These are phyloP conservation scores for Ophidiomyces ophidiicola DNA, from an alignment of 2,329 filamentous ascomycete genomes.

Conservation along the genomic window DNA sequence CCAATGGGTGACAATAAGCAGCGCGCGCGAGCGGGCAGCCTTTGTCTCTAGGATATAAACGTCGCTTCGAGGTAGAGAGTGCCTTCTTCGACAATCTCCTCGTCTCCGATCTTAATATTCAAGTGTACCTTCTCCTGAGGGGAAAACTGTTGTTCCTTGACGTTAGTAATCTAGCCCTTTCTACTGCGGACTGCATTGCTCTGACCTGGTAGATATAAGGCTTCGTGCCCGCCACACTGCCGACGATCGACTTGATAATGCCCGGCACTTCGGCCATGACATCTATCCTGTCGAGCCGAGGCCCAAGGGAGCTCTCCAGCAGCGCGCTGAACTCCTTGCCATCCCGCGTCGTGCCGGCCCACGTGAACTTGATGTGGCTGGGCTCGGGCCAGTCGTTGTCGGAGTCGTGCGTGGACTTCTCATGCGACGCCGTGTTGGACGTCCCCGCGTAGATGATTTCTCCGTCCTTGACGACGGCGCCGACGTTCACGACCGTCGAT, in stretches of 20 bases:
- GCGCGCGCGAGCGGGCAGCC: background rate
- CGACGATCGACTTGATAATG: conserved; percentile 89
- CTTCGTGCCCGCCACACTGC: conserved; percentile 76
- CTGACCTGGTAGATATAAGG: conserved; percentile 94
- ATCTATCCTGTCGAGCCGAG: conserved; percentile 70
- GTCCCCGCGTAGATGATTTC: conserved; percentile 64
- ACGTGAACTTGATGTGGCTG: conserved; percentile 58
- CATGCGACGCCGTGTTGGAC: conserved; percentile 55
- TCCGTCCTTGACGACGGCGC: conserved; percentile 67
- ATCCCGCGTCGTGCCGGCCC: conserved; percentile 66
- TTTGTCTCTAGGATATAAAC: conserved; percentile 60
- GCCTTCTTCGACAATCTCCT: conserved; percentile 67
- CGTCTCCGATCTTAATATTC: conserved; percentile 73
- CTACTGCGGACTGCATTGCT: background rate
- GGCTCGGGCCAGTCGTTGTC: conserved; percentile 87
- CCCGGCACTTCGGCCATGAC: conserved; percentile 94
- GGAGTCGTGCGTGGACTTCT: conserved; percentile 55
- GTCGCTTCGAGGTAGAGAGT: conserved; percentile 77
- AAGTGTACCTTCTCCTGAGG: conserved; percentile 55
- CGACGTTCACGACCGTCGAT: conserved; percentile 68
- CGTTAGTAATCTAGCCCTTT: too few species aligned
- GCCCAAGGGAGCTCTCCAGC: conserved; percentile 56
- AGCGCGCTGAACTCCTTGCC: conserved; percentile 59
- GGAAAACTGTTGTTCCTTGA: conserved; percentile 49
- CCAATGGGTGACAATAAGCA: conserved; percentile 1